Conservation (phyloP, 2,329 filamentous ascomycete species). For the Cladosporium sp. region DNA sequence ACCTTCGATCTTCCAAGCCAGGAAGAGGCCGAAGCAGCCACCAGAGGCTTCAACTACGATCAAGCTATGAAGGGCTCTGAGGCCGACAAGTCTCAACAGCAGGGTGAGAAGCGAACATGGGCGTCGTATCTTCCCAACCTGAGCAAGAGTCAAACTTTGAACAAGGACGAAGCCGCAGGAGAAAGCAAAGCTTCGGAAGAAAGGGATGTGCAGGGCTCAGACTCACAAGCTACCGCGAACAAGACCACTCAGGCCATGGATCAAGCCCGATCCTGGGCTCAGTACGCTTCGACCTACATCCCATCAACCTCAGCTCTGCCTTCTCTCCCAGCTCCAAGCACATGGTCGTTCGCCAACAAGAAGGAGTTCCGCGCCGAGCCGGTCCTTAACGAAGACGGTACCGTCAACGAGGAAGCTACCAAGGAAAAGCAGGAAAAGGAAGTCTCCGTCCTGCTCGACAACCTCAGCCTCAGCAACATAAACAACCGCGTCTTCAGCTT, state of each 20-base stretch:
- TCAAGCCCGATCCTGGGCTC: conserved; percentile 33
- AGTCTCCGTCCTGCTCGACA: conserved; percentile 75
- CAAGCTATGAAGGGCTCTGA: conserved; percentile 8
- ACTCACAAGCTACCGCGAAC: not conserved
- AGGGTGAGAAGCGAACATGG: conserved; percentile 42
- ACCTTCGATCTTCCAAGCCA: conserved; percentile 39
- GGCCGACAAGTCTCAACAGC: conserved; percentile 22
- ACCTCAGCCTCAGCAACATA: conserved; percentile 77
- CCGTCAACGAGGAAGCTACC: conserved; percentile 41
- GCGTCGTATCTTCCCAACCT: conserved; percentile 38
- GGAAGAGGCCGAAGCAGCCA: conserved; percentile 40
- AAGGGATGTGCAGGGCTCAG: conserved; percentile 2
- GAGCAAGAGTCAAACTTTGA: conserved; percentile 16
- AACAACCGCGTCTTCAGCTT: conserved; percentile 86
- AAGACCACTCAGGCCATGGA: conserved; percentile 17
- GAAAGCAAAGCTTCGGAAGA: not conserved
- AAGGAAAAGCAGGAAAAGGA: conserved; percentile 66
- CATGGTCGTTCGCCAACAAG: conserved; percentile 31
- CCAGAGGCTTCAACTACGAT: conserved; percentile 29
- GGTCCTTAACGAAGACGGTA: conserved; percentile 42
- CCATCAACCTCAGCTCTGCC: conserved; percentile 26
- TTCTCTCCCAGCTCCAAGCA: conserved; percentile 27
- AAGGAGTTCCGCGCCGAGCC: conserved; percentile 38
- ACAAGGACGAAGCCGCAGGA: not conserved
- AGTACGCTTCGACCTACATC: conserved; percentile 35